Evolutionary conservation across 1,284 basidiomycete species (phyloP).

Genomic region (Omphalotus olearius): DNA sequence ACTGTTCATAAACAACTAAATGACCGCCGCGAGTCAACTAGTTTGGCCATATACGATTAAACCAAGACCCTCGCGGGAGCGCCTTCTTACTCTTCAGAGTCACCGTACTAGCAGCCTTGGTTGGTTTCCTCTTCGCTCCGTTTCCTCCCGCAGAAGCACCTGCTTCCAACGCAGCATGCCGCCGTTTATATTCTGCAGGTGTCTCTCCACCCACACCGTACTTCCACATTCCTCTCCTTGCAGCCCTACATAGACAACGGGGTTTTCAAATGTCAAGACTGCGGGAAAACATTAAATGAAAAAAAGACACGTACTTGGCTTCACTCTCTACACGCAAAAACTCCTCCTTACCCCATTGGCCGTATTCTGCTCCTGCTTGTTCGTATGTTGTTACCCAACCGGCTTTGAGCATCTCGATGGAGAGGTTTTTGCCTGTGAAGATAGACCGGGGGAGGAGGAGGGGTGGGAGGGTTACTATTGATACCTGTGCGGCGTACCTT

Average conservation of each 20-base stretch:
- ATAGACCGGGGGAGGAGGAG: slow-evolving; percentile 45
- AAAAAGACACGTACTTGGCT: slow-evolving; percentile 54
- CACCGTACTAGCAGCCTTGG: no score
- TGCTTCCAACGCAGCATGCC: slow-evolving; percentile 33
- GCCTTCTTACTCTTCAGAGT: no score
- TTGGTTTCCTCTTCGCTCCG: not conserved
- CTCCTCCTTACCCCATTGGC: slow-evolving; percentile 57
- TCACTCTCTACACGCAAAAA: slow-evolving; percentile 56
- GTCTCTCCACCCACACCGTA: slow-evolving; percentile 54
- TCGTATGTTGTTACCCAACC: slow-evolving; percentile 77
- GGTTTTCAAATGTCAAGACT: not conserved
- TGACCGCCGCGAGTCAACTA: no score
- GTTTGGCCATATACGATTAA: no score
- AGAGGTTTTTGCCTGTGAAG: slow-evolving; percentile 48
- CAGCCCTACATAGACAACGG: slow-evolving; percentile 33
- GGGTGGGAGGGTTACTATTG: slow-evolving; percentile 48
- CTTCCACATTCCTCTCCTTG: slow-evolving; percentile 71
- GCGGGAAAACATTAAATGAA: not conserved
- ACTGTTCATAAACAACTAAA: no score
- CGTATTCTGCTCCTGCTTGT: slow-evolving; percentile 75
- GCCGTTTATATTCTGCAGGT: slow-evolving; percentile 78
- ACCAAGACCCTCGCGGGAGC: no score
- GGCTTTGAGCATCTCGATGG: slow-evolving; percentile 73
- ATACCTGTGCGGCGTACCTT: slow-evolving; percentile 48
- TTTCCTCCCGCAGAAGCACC: slow-evolving; percentile 16